Evolutionary conservation across 1,284 basidiomycete species (phyloP).

Genomic region (Agroathelia rolfsii): DNA sequence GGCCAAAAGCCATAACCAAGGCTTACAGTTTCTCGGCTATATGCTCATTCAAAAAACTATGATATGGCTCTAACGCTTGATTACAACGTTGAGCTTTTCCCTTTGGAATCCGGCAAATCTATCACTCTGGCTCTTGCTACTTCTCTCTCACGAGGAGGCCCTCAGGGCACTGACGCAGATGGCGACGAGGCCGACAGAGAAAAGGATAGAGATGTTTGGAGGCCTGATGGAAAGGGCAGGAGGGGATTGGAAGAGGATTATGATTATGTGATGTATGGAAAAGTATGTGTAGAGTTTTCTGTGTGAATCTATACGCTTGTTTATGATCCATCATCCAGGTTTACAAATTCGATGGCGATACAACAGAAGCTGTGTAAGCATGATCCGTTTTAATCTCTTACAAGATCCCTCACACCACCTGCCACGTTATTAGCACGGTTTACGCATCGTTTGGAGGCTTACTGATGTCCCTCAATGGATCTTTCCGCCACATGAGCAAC

Average conservation of each 20-base stretch:
- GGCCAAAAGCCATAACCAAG: conserved; percentile 10
- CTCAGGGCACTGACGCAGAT: conserved; percentile 30
- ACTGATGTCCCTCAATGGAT: conserved; percentile 89
- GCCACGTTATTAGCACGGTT: conserved; percentile 71
- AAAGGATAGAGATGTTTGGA: conserved; percentile 75
- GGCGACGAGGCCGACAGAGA: conserved; percentile 51
- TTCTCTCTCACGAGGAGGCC: conserved; percentile 59
- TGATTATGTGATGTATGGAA: conserved; percentile 99
- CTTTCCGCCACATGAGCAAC: conserved; percentile 86
- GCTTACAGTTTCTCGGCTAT: conserved; percentile 71
- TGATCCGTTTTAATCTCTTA: conserved; percentile 5
- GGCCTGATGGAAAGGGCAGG: conserved; percentile 80
- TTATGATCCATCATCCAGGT: conserved; percentile 49
- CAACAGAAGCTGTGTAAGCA: conserved; percentile 73
- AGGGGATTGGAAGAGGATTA: conserved; percentile 91
- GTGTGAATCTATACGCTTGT: conserved; percentile 4
- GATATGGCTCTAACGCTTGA: conserved; percentile 87
- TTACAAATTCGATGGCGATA: conserved; percentile 92
- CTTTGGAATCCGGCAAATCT: conserved; percentile 57
- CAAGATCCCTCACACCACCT: conserved; percentile 9
- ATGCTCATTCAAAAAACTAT: conserved; percentile 78
- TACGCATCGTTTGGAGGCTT: conserved; percentile 97
- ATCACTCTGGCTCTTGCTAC: conserved; percentile 85
- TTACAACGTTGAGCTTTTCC: conserved; percentile 84
- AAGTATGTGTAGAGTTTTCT: conserved; percentile 58